Evolutionary conservation across 2,329 filamentous ascomycete species (phyloP).

Genomic region (Cladophialophora immunda): DNA sequence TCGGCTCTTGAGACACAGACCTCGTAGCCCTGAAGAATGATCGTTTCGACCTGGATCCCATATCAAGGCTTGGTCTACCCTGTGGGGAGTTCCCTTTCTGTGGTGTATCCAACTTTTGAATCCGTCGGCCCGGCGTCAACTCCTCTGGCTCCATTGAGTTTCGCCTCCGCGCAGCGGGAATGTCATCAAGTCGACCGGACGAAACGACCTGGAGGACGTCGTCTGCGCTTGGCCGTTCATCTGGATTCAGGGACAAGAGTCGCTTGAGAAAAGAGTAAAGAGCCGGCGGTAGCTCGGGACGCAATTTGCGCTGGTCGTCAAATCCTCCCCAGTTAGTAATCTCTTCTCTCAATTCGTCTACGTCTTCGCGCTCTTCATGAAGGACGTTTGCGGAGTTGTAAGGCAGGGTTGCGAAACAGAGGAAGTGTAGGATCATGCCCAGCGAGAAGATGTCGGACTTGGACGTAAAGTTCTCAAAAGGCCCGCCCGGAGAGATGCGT

Average conservation of each 20-base stretch:
- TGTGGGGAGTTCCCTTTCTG: constrained; percentile 32
- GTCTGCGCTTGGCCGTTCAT: constrained; percentile 80
- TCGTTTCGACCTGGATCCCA: constrained; percentile 19
- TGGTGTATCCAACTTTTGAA: constrained; percentile 38
- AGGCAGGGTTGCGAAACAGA: constrained; percentile 91
- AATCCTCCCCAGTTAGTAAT: constrained; percentile 90
- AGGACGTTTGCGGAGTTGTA: constrained; percentile 84
- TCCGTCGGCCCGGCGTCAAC: constrained; percentile 36
- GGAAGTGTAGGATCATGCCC: constrained; percentile 98
- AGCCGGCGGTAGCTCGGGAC: constrained; percentile 83
- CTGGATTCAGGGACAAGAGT: constrained; percentile 79
- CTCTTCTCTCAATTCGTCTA: constrained; percentile 83
- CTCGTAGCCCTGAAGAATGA: constrained; percentile 13
- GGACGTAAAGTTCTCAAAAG: constrained; percentile 90
- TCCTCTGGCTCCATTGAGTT: constrained; percentile 39
- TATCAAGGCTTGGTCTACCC: constrained; percentile 13
- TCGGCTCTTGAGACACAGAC: constrained; percentile 23
- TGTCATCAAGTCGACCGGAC: constrained; percentile 58
- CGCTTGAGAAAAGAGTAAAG: constrained; percentile 85
- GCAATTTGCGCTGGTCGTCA: constrained; percentile 74
- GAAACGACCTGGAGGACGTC: constrained; percentile 84
- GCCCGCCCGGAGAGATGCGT: constrained; percentile 68
- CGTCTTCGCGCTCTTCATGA: constrained; percentile 90
- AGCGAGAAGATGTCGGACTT: constrained; percentile 99
- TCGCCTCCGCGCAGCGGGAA: constrained; percentile 31